Conservation (phyloP, 306 rosid species). For the Gleditsia sinensis region DNA sequence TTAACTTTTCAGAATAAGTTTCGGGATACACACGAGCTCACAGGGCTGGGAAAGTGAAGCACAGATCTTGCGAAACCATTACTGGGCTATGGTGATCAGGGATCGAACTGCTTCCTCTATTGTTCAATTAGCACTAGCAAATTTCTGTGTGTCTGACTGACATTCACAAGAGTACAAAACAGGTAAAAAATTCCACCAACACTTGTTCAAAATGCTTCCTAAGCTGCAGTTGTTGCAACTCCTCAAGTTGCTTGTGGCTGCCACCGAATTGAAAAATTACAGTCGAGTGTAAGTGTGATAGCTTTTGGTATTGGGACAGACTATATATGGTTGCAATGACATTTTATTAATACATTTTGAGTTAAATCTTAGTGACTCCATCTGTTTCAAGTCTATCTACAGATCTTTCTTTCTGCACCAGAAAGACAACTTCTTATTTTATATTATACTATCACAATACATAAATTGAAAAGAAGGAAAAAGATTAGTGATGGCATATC, state of each 20-base stretch:
- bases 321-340: too few species aligned
- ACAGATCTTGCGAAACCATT: too few species aligned
- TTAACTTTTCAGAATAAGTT: too few species aligned
- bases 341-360: conserved; percentile 35
- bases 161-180: neutral
- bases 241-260: conserved; percentile 29
- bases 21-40: too few species aligned
- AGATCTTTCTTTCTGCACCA: neutral
- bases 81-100: neutral
- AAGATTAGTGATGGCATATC: too few species aligned
- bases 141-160: conserved; percentile 16
- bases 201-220: too few species aligned
- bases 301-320: too few species aligned
- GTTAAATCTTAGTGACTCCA: neutral
- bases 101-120: neutral
- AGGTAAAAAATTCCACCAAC: too few species aligned
- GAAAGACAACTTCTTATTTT: neutral
- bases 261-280: neutral
- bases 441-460: too few species aligned
- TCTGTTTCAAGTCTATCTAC: neutral
- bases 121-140: neutral
- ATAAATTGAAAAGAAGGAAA: too few species aligned
- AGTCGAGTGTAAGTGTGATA: neutral
- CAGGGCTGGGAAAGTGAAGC: too few species aligned
- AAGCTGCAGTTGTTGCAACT: conserved; percentile 28